Base-by-base conservation (phyloP, 257 asterid genomes). In the Sherardia arvensis region DNA sequence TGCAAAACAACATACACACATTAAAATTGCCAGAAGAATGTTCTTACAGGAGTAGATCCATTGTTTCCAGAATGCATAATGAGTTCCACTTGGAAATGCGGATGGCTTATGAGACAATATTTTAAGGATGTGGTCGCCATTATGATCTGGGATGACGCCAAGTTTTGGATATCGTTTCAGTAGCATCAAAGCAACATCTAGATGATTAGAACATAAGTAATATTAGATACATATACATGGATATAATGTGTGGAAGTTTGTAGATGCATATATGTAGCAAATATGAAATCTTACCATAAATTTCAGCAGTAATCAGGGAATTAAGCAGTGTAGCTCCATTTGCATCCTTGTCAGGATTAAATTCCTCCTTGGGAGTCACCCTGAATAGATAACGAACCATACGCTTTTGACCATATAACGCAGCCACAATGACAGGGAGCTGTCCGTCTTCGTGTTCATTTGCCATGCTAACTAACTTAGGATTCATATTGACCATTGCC, bases 371-470 rank as follows among this genome's bases (percentile, higher is more conserved):
- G 9, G 78, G 80, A 10, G 83, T 80, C 49, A 48, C 64, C 17
- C 7, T 1, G 56, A 65, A 80, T 8, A 80, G 69, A 67, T 72
- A 75, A 14, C 27, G 77, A 53, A 72, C 81, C 77, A 75, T 77
- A 0, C 22, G 21, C 63, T 74, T 72, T 15, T 72, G 75, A 14
- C 83, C 79, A 33, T 77, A 77, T 49, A 69, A 36, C 4, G 80
- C 82, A 38, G 80, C 85, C 51, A 77, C 77, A 45, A 72, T 74
- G n/a, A 80, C 83, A 14, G 85, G 85, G 53, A 80, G 83, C 3
- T 72, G 81, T 14, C 85, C 85, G 14, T 80, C 81, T 1, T 80
- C 81, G 3, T 75, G 75, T 0, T 69, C 79, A 45, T 58, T 77
- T 10, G n/a, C 33, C 30, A 69, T 60, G 21, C 2, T 70, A 23